phyloP scores from a whole-genome alignment of 2,329 filamentous ascomycete species.

The Nigrospora osmanthi region DNA sequence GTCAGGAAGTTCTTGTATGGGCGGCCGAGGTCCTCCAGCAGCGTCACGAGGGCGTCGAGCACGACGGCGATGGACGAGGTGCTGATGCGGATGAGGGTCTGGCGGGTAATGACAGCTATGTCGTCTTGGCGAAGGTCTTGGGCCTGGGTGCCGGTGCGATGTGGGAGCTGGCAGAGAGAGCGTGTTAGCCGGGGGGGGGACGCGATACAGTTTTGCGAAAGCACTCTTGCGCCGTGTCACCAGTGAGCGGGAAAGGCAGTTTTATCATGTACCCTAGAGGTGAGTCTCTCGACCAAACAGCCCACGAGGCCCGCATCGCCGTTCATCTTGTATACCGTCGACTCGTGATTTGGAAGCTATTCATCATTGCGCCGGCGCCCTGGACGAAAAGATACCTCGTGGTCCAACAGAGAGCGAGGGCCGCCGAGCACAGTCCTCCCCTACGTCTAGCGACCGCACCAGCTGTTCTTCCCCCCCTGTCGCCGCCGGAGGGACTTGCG shows the following conservation, averaged over 20 bases:
- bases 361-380: constrained; percentile 25
- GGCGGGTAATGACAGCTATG: constrained; percentile 51
- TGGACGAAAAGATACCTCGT: constrained; percentile 3
- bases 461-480: no score
- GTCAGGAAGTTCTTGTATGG: constrained; percentile 42
- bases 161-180: constrained; percentile 42
- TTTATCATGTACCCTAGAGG: constrained; percentile 43
- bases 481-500: no score
- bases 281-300: constrained; percentile 55
- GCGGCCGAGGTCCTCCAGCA: constrained; percentile 51
- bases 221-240: not conserved
- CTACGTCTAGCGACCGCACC: no score
- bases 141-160: constrained; percentile 50
- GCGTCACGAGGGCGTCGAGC: constrained; percentile 46
- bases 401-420: no score
- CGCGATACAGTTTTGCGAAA: not conserved
- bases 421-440: no score
- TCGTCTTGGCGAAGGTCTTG: constrained; percentile 54
- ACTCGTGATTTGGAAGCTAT: constrained; percentile 17
- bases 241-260: constrained; percentile 1
- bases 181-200: constrained; percentile 3
- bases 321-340: constrained; percentile 40
- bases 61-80: constrained; percentile 43
- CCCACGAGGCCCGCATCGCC: constrained; percentile 51
- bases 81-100: constrained; percentile 54